phyloP scores from a whole-genome alignment of 179 eudicot species.

The Silene noctiflora region DNA sequence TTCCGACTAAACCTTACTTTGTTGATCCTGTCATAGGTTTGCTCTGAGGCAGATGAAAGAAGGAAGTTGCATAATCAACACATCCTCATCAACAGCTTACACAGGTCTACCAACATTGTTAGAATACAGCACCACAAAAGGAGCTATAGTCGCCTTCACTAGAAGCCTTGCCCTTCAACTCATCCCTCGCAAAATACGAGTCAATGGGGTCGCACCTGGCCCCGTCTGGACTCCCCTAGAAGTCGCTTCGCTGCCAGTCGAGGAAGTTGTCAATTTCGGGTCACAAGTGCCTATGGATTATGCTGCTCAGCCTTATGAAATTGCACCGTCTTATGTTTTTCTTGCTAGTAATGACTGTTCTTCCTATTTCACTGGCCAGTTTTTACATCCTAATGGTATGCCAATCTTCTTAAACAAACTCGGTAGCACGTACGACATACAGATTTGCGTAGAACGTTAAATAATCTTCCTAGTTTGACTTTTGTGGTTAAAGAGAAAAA shows the following conservation, averaged over 20 bases:
- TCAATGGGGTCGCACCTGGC: constrained; percentile 86
- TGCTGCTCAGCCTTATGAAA: constrained; percentile 75
- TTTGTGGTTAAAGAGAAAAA: too few species aligned
- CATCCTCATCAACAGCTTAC: constrained; percentile 68
- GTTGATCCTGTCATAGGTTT: constrained; percentile 7
- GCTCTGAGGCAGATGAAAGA: constrained; percentile 74
- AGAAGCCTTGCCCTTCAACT: constrained; percentile 72
- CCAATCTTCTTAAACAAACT: too few species aligned
- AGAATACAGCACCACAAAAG: constrained; percentile 77
- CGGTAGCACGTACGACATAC: too few species aligned
- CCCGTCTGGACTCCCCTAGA: constrained; percentile 83
- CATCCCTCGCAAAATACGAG: constrained; percentile 54
- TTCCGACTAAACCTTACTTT: not conserved
- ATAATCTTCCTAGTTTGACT: too few species aligned
- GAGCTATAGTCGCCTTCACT: constrained; percentile 69
- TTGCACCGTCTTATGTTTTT: constrained; percentile 80
- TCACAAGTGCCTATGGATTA: constrained; percentile 66
- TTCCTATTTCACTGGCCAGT: constrained; percentile 83
- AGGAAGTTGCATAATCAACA: constrained; percentile 74
- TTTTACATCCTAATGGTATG: constrained; percentile 78
- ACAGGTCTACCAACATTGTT: constrained; percentile 51
- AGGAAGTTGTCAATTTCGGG: constrained; percentile 53
- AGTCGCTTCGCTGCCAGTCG: constrained; percentile 50
- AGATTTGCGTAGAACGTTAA: too few species aligned
- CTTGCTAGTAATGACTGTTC: constrained; percentile 67